phyloP scores from a whole-genome alignment of 2,329 filamentous ascomycete genomes.

The Cyphellophora attinorum region DNA sequence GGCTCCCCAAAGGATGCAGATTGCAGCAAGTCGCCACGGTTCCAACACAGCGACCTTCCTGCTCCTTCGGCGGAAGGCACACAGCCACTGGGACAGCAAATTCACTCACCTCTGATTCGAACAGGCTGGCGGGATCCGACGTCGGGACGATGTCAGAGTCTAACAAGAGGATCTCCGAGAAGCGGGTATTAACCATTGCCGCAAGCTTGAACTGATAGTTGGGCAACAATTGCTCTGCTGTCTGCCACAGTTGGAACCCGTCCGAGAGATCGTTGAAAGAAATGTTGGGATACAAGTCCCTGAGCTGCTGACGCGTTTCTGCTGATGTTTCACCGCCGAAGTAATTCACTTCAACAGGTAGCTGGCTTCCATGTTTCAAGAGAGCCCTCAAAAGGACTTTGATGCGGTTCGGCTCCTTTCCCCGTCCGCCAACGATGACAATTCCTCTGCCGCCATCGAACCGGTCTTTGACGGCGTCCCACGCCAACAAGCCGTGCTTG shows the following conservation, averaged over 20 bases:
- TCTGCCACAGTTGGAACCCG: slow-evolving; percentile 15
- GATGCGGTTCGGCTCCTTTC: slow-evolving; percentile 16
- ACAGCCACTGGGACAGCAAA: too few species aligned
- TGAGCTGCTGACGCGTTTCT: slow-evolving; percentile 11
- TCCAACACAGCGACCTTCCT: too few species aligned
- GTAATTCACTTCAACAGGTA: slow-evolving; percentile 24
- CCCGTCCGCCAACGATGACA: slow-evolving; percentile 22
- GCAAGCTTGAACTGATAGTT: slow-evolving; percentile 27
- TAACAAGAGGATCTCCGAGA: slow-evolving; percentile 25
- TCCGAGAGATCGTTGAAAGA: slow-evolving; percentile 22
- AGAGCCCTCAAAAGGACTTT: slow-evolving; percentile 15
- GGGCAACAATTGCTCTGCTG: slow-evolving; percentile 14
- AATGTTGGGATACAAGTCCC: slow-evolving; percentile 15
- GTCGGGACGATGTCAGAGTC: slow-evolving; percentile 28
- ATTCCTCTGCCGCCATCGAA: slow-evolving; percentile 23
- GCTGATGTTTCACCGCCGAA: slow-evolving; percentile 20
- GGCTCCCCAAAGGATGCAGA: too few species aligned
- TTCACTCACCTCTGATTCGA: too few species aligned
- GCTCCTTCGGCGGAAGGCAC: too few species aligned
- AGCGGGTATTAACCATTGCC: slow-evolving; percentile 26
- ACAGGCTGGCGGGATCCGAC: slow-evolving; percentile 22
- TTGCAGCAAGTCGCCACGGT: too few species aligned
- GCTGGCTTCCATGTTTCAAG: slow-evolving; percentile 11
- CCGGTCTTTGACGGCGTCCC: slow-evolving; percentile 9
- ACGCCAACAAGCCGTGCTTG: slow-evolving; percentile 14